Evolutionary conservation across 768 basidiomycete genomes (phyloP).

Genomic region (Pholiota molesta): DNA sequence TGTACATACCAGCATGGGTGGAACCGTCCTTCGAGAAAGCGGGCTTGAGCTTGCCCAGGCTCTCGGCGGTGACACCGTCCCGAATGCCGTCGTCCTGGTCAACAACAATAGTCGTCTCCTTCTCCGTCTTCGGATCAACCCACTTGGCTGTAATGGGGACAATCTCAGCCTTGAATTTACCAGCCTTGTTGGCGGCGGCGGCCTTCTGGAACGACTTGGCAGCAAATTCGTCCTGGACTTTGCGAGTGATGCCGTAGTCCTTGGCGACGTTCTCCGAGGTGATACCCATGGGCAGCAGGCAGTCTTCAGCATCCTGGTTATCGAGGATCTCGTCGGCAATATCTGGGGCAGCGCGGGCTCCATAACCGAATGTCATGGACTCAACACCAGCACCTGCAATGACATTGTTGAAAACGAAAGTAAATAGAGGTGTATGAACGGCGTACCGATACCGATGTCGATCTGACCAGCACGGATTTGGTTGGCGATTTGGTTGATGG

Average conservation of each 20-base stretch:
- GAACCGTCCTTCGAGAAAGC: conserved; percentile 76
- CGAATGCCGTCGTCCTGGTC: conserved; percentile 86
- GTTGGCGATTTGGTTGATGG: conserved; percentile 82
- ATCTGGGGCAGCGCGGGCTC: conserved; percentile 56
- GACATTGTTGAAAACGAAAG: conserved; percentile 1
- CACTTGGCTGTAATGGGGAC: conserved; percentile 74
- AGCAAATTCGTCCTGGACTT: conserved; percentile 83
- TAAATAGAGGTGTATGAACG: background rate
- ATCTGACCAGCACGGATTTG: conserved; percentile 81
- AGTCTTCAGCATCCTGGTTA: conserved; percentile 76
- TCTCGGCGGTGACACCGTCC: conserved; percentile 80
- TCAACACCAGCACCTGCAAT: conserved; percentile 80
- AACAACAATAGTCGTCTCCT: conserved; percentile 67
- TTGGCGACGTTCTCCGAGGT: conserved; percentile 92
- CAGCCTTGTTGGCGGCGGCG: conserved; percentile 75
- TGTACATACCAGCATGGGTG: conserved; percentile 68
- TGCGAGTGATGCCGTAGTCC: conserved; percentile 74
- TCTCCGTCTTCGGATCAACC: conserved; percentile 74
- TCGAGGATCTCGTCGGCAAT: conserved; percentile 67
- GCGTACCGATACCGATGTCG: conserved; percentile 84
- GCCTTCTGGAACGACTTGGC: conserved; percentile 87
- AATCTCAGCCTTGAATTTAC: conserved; percentile 84
- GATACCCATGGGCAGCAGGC: conserved; percentile 88
- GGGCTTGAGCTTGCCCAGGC: conserved; percentile 81
- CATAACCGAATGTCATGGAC: conserved; percentile 85